Conservation (phyloP, 208 protist species). For the Trypanosoma vivax region DNA sequence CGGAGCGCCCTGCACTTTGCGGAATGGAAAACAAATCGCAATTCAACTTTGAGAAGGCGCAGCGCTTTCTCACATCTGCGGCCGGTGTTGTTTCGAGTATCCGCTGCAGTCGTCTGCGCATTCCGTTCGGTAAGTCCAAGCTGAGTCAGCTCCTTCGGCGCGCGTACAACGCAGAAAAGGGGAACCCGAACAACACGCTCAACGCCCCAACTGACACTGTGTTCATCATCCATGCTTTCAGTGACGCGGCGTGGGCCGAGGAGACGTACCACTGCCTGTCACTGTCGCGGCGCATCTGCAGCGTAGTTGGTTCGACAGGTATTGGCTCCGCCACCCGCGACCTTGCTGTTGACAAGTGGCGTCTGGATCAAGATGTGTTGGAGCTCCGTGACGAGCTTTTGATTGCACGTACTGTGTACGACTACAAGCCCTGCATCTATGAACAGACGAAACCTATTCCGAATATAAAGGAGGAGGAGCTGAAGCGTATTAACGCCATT, state of each 20-base stretch:
- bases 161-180: slow-evolving; percentile 87
- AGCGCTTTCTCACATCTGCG: slow-evolving; percentile 65
- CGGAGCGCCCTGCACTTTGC: slow-evolving; percentile 82
- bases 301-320: slow-evolving; percentile 67
- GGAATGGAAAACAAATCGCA: slow-evolving; percentile 69
- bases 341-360: slow-evolving; percentile 86
- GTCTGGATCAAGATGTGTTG: slow-evolving; percentile 83
- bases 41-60: slow-evolving; percentile 66
- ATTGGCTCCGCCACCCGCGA: slow-evolving; percentile 85
- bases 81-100: slow-evolving; percentile 85
- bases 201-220: slow-evolving; percentile 75
- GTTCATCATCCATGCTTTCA: slow-evolving; percentile 83
- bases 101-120: slow-evolving; percentile 84
- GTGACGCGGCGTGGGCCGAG: slow-evolving; percentile 73
- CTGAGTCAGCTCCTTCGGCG: slow-evolving; percentile 84
- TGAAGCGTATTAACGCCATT: slow-evolving; percentile 74
- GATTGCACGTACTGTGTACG: slow-evolving; percentile 81
- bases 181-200: slow-evolving; percentile 48
- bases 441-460: slow-evolving; percentile 70
- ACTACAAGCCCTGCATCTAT: slow-evolving; percentile 88
- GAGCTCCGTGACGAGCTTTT: slow-evolving; percentile 85
- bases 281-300: slow-evolving; percentile 76
- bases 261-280: slow-evolving; percentile 85
- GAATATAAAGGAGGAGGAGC: slow-evolving; percentile 88
- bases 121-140: slow-evolving; percentile 91